Conservation (phyloP, 169 alveolate species). For the Cryptosporidium meleagridis region DNA sequence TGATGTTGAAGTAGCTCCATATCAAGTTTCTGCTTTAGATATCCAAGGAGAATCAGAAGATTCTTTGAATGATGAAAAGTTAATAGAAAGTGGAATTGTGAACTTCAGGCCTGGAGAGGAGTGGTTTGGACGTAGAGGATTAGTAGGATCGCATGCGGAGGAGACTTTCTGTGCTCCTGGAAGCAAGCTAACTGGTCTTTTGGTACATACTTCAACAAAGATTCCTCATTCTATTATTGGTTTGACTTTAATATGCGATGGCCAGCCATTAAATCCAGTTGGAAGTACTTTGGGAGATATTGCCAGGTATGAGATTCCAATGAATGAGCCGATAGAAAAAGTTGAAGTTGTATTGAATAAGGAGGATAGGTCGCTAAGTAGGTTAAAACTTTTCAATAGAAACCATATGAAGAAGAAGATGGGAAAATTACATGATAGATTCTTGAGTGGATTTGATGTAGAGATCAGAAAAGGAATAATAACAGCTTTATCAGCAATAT, state of each 20-base stretch:
- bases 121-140: constrained; percentile 50
- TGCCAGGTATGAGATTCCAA: constrained; percentile 61
- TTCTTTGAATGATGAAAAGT: constrained; percentile 14
- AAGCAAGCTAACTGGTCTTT: constrained; percentile 39
- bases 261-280: constrained; percentile 44
- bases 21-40: constrained; percentile 31
- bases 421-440: constrained; percentile 63
- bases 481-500: constrained; percentile 62
- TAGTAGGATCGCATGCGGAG: constrained; percentile 37
- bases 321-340: constrained; percentile 67
- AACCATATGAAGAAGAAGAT: constrained; percentile 53
- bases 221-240: constrained; percentile 48
- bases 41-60: background rate
- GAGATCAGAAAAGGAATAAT: constrained; percentile 46
- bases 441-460: constrained; percentile 55
- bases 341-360: constrained; percentile 53
- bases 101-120: constrained; percentile 73
- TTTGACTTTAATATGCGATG: constrained; percentile 72
- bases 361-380: constrained; percentile 57
- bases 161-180: constrained; percentile 73
- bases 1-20: constrained; percentile 30
- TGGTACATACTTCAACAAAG: constrained; percentile 34
- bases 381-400: constrained; percentile 40
- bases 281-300: constrained; percentile 74
- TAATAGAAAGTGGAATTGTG: constrained; percentile 20